Evolutionary conservation across 148 eudicot species (phyloP).

Genomic region (Polygonum maritimum): DNA sequence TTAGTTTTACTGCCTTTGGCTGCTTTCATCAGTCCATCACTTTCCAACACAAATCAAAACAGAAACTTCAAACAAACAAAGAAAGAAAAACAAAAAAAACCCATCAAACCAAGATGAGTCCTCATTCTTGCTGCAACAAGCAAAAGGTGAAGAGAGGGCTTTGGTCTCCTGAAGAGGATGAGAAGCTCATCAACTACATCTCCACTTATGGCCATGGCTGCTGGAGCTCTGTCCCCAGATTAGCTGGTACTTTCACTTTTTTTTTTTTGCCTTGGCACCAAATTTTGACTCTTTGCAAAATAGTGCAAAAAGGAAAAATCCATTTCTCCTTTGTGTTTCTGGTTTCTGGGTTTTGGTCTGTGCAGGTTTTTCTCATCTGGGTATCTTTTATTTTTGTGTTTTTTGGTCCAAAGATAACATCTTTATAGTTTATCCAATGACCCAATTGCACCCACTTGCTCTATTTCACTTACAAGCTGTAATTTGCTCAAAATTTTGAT

Average conservation of each 20-base stretch:
- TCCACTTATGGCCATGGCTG: slow-evolving; percentile 68
- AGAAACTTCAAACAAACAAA: background rate
- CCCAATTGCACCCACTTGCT: background rate
- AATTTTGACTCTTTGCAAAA: background rate
- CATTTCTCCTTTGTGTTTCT: background rate
- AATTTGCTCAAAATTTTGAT: background rate
- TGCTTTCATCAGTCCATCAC: background rate
- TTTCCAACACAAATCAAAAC: slow-evolving; percentile 1
- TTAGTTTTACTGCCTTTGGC: background rate
- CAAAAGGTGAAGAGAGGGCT: slow-evolving; percentile 84
- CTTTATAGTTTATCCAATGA: background rate
- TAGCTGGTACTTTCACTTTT: slow-evolving; percentile 36
- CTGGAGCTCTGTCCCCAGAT: slow-evolving; percentile 85
- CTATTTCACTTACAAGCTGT: background rate
- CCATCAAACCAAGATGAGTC: slow-evolving; percentile 38
- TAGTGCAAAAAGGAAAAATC: background rate
- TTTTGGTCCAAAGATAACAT: background rate
- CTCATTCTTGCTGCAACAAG: slow-evolving; percentile 82
- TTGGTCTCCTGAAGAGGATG: slow-evolving; percentile 95
- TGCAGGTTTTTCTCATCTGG: background rate
- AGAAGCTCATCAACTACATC: slow-evolving; percentile 69
- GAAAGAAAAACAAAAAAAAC: background rate
- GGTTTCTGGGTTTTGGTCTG: background rate
- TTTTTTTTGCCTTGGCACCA: background rate
- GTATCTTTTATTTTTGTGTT: background rate